Evolutionary conservation across 2,329 filamentous ascomycete species (phyloP).

Genomic region (Chaetomiaceae sp.): DNA sequence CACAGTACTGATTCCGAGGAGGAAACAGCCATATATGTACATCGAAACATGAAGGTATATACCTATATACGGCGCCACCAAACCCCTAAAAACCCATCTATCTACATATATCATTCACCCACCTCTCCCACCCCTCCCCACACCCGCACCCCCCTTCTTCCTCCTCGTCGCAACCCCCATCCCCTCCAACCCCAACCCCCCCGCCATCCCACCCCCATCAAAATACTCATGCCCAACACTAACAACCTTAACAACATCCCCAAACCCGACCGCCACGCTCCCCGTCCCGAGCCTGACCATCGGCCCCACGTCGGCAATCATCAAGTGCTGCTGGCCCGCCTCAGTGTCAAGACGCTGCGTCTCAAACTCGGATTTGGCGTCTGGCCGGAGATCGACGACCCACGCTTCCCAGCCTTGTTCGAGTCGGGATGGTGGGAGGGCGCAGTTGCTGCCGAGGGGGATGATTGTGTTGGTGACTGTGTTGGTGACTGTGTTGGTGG

Average conservation of each 20-base stretch:
- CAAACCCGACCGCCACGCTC: slow-evolving; percentile 65
- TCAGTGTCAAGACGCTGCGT: slow-evolving; percentile 40
- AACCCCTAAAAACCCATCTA: too few relatives aligned
- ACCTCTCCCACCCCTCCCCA: background rate
- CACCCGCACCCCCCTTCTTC: slow-evolving; percentile 1
- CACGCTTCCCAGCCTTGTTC: slow-evolving; percentile 47
- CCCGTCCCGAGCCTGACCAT: slow-evolving; percentile 57
- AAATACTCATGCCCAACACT: slow-evolving; percentile 62
- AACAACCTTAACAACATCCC: slow-evolving; percentile 68
- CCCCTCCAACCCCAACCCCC: slow-evolving; percentile 9
- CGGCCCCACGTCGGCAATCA: slow-evolving; percentile 63
- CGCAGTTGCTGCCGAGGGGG: slow-evolving; percentile 17
- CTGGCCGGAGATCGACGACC: slow-evolving; percentile 43
- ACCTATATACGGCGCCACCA: too few relatives aligned
- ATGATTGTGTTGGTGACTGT: background rate
- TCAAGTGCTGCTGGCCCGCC: slow-evolving; percentile 41
- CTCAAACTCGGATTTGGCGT: slow-evolving; percentile 39
- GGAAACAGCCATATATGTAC: too few relatives aligned
- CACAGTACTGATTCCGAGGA: too few relatives aligned
- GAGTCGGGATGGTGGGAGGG: slow-evolving; percentile 23
- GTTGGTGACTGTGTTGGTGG: background rate
- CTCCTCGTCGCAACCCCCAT: slow-evolving; percentile 1
- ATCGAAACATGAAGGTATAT: too few relatives aligned
- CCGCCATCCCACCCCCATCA: slow-evolving; percentile 37
- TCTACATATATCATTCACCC: too few relatives aligned